phyloP scores from a whole-genome alignment of 2,329 filamentous ascomycete species.

The Calonectria multiphialidica region DNA sequence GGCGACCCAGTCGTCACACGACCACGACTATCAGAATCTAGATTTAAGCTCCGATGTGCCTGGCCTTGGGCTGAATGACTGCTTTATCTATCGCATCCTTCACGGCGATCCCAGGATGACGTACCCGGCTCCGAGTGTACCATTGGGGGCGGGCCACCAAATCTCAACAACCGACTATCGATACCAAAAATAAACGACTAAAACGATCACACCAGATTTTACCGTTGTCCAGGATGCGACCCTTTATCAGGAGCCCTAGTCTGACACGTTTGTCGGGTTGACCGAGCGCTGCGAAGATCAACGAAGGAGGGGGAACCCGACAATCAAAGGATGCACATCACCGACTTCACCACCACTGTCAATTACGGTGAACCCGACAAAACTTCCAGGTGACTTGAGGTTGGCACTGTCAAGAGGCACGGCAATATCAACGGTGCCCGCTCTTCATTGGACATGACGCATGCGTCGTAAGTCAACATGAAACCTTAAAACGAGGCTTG shows the following conservation, averaged over 20 bases:
- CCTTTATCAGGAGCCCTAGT: background rate
- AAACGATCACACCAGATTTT: background rate
- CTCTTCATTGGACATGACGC: background rate
- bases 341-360: background rate
- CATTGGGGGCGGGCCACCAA: background rate
- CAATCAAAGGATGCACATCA: background rate
- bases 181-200: background rate
- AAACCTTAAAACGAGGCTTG: background rate
- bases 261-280: background rate
- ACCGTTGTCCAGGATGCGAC: background rate
- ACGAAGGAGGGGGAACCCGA: background rate
- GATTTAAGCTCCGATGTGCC: conserved; percentile 4
- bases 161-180: background rate
- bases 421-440: background rate
- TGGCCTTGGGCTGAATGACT: background rate
- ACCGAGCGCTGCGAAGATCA: background rate
- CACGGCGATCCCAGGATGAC: conserved; percentile 1
- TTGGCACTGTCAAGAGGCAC: background rate
- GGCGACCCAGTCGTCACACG: background rate
- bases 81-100: background rate
- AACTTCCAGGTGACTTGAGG: background rate
- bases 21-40: background rate
- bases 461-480: background rate
- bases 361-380: background rate
- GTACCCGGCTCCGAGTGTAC: background rate